Conservation (phyloP, 345 rosid genomes). For the Linum usitatissimum region DNA sequence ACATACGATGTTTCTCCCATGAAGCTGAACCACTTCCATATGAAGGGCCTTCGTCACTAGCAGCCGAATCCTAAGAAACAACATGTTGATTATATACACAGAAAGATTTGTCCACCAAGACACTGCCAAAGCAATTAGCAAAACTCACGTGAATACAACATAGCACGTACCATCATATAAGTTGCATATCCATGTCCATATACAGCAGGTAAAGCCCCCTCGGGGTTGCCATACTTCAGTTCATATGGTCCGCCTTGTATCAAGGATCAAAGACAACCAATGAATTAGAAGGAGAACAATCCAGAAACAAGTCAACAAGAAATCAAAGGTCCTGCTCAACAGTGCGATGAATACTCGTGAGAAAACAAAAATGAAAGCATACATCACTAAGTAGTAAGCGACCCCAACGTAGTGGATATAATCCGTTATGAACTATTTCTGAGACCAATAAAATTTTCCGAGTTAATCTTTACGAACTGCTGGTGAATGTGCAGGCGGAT, state of each 20-base stretch:
- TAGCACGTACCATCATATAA: conserved; percentile 49
- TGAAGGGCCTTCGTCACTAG: conserved; percentile 47
- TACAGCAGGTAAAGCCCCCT: conserved; percentile 44
- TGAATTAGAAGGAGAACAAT: neutral
- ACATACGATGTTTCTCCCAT: conserved; percentile 59
- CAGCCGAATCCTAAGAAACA: conserved; percentile 51
- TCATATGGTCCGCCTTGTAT: conserved; percentile 63
- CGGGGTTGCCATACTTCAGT: conserved; percentile 38
- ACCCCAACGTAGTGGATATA: too few species aligned
- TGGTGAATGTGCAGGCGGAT: too few species aligned
- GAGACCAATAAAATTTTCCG: too few species aligned
- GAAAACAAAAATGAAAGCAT: neutral
- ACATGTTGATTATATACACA: conserved; percentile 7
- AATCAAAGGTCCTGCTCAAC: neutral
- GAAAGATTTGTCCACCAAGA: neutral
- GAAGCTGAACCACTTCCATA: conserved; percentile 62
- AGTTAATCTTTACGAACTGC: too few species aligned
- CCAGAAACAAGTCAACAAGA: neutral
- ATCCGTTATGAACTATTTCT: too few species aligned
- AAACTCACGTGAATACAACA: conserved; percentile 4
- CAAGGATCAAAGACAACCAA: conserved; percentile 15
- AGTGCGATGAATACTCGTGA: neutral
- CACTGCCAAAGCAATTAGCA: neutral
- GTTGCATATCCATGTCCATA: conserved; percentile 55
- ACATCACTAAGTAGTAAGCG: neutral